phyloP scores from a whole-genome alignment of 768 basidiomycete species.

The Lepiota brunneoincarnata region DNA sequence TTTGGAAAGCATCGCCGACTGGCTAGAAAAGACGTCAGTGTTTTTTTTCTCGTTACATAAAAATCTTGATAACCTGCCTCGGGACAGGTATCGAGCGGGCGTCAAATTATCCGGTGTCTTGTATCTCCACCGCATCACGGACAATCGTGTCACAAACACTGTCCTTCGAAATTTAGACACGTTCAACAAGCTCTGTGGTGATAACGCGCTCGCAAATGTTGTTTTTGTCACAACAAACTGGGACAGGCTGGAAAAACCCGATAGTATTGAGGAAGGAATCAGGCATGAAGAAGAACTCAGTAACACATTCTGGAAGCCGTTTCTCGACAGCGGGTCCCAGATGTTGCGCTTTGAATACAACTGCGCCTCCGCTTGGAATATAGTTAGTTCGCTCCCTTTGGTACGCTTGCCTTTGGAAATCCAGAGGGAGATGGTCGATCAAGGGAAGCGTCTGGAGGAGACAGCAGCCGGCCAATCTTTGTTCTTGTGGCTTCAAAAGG shows the following conservation, averaged over 20 bases:
- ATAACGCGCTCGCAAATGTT: conserved; percentile 11
- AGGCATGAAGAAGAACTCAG: conserved; percentile 10
- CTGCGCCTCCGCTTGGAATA: conserved; percentile 12
- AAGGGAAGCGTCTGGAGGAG: background rate
- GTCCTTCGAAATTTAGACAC: conserved; percentile 11
- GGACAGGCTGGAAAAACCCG: conserved; percentile 13
- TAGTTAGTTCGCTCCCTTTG: conserved; percentile 10
- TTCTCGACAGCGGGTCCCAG: conserved; percentile 13
- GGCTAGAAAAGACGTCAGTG: conserved; percentile 24
- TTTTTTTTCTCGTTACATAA: background rate
- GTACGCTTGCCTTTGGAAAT: conserved; percentile 10
- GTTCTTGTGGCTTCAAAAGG: conserved; percentile 3
- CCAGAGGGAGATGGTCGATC: conserved; percentile 18
- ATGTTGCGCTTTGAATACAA: conserved; percentile 12
- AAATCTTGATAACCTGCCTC: background rate
- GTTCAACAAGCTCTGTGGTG: conserved; percentile 15
- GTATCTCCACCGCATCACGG: conserved; percentile 17
- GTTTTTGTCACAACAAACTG: conserved; percentile 18
- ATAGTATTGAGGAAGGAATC: background rate
- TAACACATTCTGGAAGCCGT: conserved; percentile 8
- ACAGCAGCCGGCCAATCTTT: conserved; percentile 15
- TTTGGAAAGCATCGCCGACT: conserved; percentile 21
- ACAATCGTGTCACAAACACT: conserved; percentile 14
- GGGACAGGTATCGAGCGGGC: conserved; percentile 8
- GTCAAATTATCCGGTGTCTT: conserved; percentile 16